Conservation (phyloP, 257 asterid species). For the Ligustrum vulgare region DNA sequence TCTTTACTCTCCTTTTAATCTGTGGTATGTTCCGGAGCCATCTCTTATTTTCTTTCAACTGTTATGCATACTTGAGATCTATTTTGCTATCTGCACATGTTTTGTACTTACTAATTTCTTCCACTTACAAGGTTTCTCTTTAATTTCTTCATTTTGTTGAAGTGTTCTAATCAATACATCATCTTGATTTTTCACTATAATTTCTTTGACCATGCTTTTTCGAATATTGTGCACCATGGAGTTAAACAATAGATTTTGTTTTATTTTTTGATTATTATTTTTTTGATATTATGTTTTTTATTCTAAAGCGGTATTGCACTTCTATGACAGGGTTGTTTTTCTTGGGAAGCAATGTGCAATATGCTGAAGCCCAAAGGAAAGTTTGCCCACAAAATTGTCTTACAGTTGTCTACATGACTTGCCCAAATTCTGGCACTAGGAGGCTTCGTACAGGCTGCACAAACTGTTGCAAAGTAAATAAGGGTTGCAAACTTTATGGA, state of each 20-base stretch:
- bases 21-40: neutral
- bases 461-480: neutral
- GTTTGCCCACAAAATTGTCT: neutral
- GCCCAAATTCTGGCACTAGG: neutral
- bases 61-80: too few species aligned
- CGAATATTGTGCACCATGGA: too few species aligned
- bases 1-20: neutral
- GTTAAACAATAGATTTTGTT: too few species aligned
- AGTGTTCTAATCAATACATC: too few species aligned
- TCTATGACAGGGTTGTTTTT: neutral
- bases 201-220: too few species aligned
- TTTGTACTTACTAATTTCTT: neutral
- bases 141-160: neutral
- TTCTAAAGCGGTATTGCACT: neutral
- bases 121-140: neutral
- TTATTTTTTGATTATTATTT: too few species aligned
- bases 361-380: neutral
- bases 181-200: too few species aligned
- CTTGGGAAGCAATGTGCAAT: neutral
- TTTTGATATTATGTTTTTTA: too few species aligned
- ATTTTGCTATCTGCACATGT: too few species aligned
- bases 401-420: neutral
- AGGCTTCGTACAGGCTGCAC: neutral
- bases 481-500: neutral
- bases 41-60: neutral